Base-by-base conservation (phyloP, 1,139 yeast species). In the Arxiozyma slooffiae region DNA sequence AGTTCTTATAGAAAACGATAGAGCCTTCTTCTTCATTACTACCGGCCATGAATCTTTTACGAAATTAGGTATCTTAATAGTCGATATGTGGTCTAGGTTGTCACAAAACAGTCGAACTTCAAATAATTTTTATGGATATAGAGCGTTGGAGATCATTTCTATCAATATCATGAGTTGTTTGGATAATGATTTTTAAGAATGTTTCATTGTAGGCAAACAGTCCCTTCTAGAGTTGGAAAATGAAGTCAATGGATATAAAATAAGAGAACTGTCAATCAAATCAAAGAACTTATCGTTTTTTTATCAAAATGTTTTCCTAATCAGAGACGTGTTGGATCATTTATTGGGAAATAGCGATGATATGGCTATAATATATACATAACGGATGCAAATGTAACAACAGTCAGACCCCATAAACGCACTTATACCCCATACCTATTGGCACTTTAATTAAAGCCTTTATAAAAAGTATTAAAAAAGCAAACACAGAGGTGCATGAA, bases 91-190 rank as follows among this genome's bases (percentile, higher is more conserved):
- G 58, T 81, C 85, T 59, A 87, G 87, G 66, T 72, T 94, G 51
- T 81, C 82, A 23, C 62, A 68, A 2, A 55, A 61, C 50, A 49
- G 47, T 14, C 48, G 57, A 52, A 17, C 57, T 11, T 45, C 52
- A 16, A 48, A 44, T 22, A 43, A 57, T 9, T 57, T 37, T 20
- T 94, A 87, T 66, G 99, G 94, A 64, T 84, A 90, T 66, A 75
- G 90, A 44, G 98, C 96, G 0, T 68, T 94, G 46, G 98, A 94
- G 64, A 80, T 92, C 6, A 87, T 94, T 17, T 74, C 94, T 55
- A 83, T 92, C 47, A 85, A 88, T 59, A 94, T 90, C 1, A 81
- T 88, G 75, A 80, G 90, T 20, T 82, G 86, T 46, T 69, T 94
- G 44, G 96, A 88, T 59, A 81, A 92, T 0, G 97, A 92, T 59